Conservation (phyloP, 2,329 filamentous ascomycete species). For the Cladophialophora yegresii region DNA sequence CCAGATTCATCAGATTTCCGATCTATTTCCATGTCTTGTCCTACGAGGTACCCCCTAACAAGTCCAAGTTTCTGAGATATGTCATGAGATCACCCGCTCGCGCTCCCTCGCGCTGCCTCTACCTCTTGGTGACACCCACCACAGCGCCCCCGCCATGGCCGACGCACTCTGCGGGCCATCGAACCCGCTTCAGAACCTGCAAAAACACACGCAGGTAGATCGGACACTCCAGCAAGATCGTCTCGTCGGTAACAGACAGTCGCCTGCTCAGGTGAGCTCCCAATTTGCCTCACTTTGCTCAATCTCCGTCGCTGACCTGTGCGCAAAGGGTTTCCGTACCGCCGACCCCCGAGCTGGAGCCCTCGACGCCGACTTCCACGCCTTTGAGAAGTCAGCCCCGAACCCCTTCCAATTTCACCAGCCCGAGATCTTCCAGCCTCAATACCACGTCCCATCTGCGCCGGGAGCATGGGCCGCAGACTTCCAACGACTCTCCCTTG, state of each 20-base stretch:
- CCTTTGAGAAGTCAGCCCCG: constrained; percentile 61
- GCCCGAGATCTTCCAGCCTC: constrained; percentile 36
- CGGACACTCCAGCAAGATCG: constrained; percentile 73
- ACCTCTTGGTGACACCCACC: background rate
- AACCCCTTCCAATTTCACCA: constrained; percentile 40
- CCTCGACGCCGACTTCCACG: constrained; percentile 68
- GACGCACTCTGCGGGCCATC: constrained; percentile 73
- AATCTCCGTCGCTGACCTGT: background rate
- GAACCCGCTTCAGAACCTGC: constrained; percentile 72
- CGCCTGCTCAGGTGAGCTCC: constrained; percentile 56
- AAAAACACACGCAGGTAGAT: constrained; percentile 69
- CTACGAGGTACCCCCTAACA: background rate
- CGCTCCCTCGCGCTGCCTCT: background rate
- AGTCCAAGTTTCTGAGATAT: background rate
- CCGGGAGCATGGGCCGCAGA: constrained; percentile 48
- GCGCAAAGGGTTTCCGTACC: constrained; percentile 62
- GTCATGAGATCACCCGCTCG: constrained; percentile 5
- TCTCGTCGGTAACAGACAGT: constrained; percentile 54
- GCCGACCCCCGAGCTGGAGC: constrained; percentile 56
- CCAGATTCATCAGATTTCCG: background rate
- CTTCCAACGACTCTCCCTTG: constrained; percentile 49
- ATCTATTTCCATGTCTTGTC: background rate
- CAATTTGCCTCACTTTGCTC: constrained; percentile 1
- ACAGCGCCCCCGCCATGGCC: constrained; percentile 53
- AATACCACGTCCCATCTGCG: constrained; percentile 33